Conservation (phyloP, 768 basidiomycete genomes). For the Rhizopogon sp. region DNA sequence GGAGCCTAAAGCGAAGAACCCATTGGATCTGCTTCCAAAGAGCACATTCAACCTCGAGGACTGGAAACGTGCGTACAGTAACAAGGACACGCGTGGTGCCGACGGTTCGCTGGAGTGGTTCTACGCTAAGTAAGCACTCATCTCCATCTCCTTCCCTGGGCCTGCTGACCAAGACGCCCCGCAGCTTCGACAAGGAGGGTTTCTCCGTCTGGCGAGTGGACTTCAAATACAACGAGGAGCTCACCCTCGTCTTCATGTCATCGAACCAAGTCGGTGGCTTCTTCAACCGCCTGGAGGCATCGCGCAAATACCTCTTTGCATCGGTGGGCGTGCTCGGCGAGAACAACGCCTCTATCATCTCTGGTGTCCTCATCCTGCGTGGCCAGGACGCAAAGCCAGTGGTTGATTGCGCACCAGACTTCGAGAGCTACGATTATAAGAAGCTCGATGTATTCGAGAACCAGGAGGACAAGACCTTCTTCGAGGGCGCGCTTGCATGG, state of each 20-base stretch:
- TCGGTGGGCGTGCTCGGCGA: slow-evolving; percentile 88
- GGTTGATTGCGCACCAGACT: slow-evolving; percentile 83
- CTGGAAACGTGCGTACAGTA: slow-evolving; percentile 98
- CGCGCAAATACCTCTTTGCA: slow-evolving; percentile 94
- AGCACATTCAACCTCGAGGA: slow-evolving; percentile 87
- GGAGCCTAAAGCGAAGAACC: slow-evolving; percentile 93
- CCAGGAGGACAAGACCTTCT: slow-evolving; percentile 78
- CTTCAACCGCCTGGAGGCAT: slow-evolving; percentile 97
- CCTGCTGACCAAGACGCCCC: slow-evolving; percentile 1
- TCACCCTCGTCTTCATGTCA: slow-evolving; percentile 92
- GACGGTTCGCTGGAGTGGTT: slow-evolving; percentile 91
- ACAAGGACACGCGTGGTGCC: slow-evolving; percentile 89
- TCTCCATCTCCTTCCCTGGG: background rate
- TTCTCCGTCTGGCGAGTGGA: slow-evolving; percentile 90
- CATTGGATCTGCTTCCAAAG: slow-evolving; percentile 87
- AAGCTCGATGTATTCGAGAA: slow-evolving; percentile 66
- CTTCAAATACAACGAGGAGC: slow-evolving; percentile 96
- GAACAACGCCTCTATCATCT: slow-evolving; percentile 71
- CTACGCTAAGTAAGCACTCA: slow-evolving; percentile 75
- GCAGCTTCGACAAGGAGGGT: slow-evolving; percentile 81
- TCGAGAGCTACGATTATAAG: slow-evolving; percentile 81
- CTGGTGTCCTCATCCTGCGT: slow-evolving; percentile 78
- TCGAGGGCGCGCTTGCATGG: slow-evolving; percentile 92
- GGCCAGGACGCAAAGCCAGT: slow-evolving; percentile 70
- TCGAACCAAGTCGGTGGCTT: slow-evolving; percentile 91